phyloP scores from a whole-genome alignment of 176 grass and related monocot species.

The Pharus latifolius region DNA sequence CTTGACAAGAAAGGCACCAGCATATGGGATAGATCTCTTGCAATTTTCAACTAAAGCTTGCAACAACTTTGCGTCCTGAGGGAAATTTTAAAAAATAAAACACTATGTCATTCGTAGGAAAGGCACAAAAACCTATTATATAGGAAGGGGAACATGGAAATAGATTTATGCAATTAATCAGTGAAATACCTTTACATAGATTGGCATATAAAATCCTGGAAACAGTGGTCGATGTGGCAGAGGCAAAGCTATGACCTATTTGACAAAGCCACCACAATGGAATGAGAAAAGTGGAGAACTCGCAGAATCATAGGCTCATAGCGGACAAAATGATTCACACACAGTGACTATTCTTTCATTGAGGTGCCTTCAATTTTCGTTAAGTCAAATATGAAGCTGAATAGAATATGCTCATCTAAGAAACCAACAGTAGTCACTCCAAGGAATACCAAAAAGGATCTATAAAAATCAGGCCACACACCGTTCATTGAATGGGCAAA shows the following conservation, averaged over 20 bases:
- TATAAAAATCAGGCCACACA: neutral
- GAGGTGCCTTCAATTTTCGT: neutral
- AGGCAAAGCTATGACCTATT: constrained; percentile 67
- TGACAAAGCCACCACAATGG: constrained; percentile 1
- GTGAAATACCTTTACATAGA: constrained; percentile 48
- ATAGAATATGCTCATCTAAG: neutral
- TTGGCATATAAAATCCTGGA: constrained; percentile 58
- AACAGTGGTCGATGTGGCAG: constrained; percentile 57
- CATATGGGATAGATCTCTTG: constrained; percentile 49
- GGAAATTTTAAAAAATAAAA: neutral
- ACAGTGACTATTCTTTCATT: neutral
- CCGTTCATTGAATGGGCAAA: neutral
- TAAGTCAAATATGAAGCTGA: neutral
- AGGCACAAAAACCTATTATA: neutral
- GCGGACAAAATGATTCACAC: neutral
- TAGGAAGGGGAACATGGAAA: neutral
- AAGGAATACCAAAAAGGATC: neutral
- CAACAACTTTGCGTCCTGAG: constrained; percentile 48
- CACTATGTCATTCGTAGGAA: neutral
- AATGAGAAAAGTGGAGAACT: constrained; percentile 4
- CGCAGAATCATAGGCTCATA: constrained; percentile 2
- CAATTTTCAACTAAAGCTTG: constrained; percentile 40
- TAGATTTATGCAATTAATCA: neutral
- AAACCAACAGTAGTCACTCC: neutral
- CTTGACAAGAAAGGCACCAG: constrained; percentile 63